Base-by-base conservation (phyloP, 208 protist genomes). In the Trypanosoma melophagium region DNA sequence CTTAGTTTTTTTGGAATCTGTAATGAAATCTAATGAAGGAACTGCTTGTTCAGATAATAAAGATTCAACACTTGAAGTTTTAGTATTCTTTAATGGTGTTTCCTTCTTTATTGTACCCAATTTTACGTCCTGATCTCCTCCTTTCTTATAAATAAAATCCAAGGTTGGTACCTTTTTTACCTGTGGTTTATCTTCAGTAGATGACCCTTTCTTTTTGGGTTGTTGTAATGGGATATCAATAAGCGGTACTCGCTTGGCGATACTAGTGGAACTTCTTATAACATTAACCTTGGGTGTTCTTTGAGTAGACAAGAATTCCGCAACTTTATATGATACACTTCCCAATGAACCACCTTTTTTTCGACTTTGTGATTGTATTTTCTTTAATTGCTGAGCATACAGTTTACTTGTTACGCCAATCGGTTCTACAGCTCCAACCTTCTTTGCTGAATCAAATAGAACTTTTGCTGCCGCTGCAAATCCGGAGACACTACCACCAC, bases 381-480 rank as follows among this genome's bases (percentile, higher is more conserved):
- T 90, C 64, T 88, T 93, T 4, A 93, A 72, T 24, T 95, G 83
- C 44, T 90, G 77, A 14, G 83, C 80, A 52, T 92, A 92, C 52
- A 79, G 60, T 25, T 79, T 81, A 55, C 69, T 77, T 55, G 74
- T 81, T 24, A 75, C 86, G 25, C 83, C 80, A 9, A 93, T 60
- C 44, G 84, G 80, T 62, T 87, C 74, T 9, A 96, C 80, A 16
- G 86, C 90, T 3, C 90, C 90, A 1, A 84, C 78, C 24, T 90
- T 90, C 58, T 86, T 85, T 13, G 87, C 90, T 4, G 90, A 93
- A 42, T 93, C 80, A 59, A 96, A 93, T 9, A 96, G 66, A 41
- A 96, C 86, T 57, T 83, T 87, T 22, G 90, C 90, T 1, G 86
- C 90, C 0, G 85, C 82, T n/a, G 81, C 85, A 71, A 96, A 93